phyloP scores from a whole-genome alignment of 2,329 filamentous ascomycete genomes.

The Aspergillus ochraceoroseus region DNA sequence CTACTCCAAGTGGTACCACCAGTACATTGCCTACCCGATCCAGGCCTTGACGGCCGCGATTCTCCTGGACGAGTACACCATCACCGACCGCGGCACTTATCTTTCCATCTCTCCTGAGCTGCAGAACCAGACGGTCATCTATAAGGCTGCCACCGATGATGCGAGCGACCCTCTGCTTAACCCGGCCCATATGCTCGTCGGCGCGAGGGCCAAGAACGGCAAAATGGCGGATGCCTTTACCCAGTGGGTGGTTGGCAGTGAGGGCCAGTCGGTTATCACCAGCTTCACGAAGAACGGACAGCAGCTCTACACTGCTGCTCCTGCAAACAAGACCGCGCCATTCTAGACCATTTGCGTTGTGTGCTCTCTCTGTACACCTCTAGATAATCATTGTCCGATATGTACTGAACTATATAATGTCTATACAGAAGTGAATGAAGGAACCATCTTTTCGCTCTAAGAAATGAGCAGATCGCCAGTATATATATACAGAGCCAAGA shows the following conservation, averaged over 20 bases:
- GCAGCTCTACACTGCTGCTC: slow-evolving; percentile 39
- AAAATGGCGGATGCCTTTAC: slow-evolving; percentile 37
- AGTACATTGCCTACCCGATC: slow-evolving; percentile 45
- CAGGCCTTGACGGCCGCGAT: slow-evolving; percentile 45
- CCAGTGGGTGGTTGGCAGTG: slow-evolving; percentile 37
- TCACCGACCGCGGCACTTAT: slow-evolving; percentile 47
- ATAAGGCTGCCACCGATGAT: slow-evolving; percentile 32
- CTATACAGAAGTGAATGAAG: no score
- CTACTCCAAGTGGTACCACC: slow-evolving; percentile 48
- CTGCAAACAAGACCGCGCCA: slow-evolving; percentile 11
- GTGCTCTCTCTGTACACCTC: no score
- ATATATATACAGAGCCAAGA: no score
- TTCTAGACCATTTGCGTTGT: background rate
- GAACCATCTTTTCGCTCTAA: no score
- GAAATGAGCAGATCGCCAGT: no score
- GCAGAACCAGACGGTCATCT: slow-evolving; percentile 33
- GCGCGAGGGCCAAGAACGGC: slow-evolving; percentile 33
- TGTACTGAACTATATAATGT: no score
- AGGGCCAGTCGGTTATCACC: slow-evolving; percentile 38
- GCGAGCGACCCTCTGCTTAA: slow-evolving; percentile 41
- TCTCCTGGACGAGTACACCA: slow-evolving; percentile 44
- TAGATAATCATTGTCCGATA: no score
- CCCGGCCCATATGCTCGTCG: slow-evolving; percentile 43
- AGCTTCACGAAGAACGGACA: slow-evolving; percentile 39
- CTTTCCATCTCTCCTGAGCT: slow-evolving; percentile 38